Evolutionary conservation across 2,329 filamentous ascomycete genomes (phyloP).

Genomic region (Trichoderma afroharzianum): DNA sequence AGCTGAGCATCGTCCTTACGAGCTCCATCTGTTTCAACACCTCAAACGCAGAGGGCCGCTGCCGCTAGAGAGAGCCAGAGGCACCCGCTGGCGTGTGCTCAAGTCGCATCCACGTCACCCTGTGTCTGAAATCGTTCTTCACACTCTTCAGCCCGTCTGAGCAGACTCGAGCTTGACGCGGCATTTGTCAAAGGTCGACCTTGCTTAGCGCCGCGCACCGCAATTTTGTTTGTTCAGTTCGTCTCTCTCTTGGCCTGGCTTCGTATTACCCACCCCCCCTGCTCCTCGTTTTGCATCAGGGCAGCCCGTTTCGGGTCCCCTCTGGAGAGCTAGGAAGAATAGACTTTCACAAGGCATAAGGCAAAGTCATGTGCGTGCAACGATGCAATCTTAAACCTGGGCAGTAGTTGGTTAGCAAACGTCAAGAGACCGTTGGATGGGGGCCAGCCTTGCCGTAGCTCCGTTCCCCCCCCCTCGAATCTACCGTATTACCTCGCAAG

Average conservation of each 20-base stretch:
- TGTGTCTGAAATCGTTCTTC: not conserved
- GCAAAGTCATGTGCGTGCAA: not conserved
- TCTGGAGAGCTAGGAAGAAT: not conserved
- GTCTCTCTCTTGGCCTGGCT: not conserved
- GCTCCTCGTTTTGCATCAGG: not conserved
- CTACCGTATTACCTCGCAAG: too few species aligned
- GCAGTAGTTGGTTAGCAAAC: not conserved
- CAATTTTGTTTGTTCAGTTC: not conserved
- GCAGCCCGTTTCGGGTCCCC: not conserved
- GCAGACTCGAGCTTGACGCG: not conserved
- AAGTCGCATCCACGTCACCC: not conserved
- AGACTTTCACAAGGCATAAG: not conserved
- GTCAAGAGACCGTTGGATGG: not conserved
- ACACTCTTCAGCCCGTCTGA: not conserved
- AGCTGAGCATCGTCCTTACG: not conserved
- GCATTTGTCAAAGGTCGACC: not conserved
- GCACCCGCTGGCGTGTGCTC: conserved; percentile 5
- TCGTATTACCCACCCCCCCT: not conserved
- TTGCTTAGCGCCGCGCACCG: not conserved
- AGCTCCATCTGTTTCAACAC: not conserved
- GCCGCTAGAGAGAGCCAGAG: conserved; percentile 11
- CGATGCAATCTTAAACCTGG: conserved; percentile 1
- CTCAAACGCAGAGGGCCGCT: conserved; percentile 9
- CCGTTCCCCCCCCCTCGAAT: not conserved
- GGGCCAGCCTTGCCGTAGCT: conserved; percentile 8